Base-by-base conservation (phyloP, 2,329 filamentous ascomycete genomes). In the Akanthomyces lecanii region DNA sequence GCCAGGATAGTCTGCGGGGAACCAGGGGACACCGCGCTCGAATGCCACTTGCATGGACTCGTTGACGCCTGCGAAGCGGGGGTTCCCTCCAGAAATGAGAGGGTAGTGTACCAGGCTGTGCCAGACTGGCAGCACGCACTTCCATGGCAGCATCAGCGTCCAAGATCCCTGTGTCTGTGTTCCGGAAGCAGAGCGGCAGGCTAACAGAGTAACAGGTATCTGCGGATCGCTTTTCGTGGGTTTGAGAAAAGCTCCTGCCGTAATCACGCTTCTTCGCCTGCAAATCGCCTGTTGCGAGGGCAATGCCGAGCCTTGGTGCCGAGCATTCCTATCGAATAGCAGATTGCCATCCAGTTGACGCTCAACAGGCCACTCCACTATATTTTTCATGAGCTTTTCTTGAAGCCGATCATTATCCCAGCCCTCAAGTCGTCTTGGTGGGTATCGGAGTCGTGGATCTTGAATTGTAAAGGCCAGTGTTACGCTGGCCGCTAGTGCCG, bases 121-220 rank as follows among this genome's bases (percentile, higher is more conserved):
- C 95, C 95, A 99, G 38, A 97, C 81, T 0, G 91, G 86, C 42
- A 86, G 80, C 42, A 98, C 89, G 69, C 91, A 97, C 71, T 91
- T 92, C 92, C 94, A 97, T 0, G 95, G 95, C 3, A 95, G 82
- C 28, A 98, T 80, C 1, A 98, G 73, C 0, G 88, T 95, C 92
- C 92, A 98, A 0, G 82, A 87, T 0, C 89, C 89, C 54, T 89
- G 86, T 1, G 80, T 77, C 53, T 82, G 82, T 12, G 74, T 77
- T 44, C 76, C 76, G 1, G 73, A 69, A 12, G 76, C 72, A 11
- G 81, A 73, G 4, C 85, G 82, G 12, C 84, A 85, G 40, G 88
- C 81, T 5, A 91, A 80, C 6, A 96, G 76, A 1, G 94, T 79
- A 45, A 94, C 76, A 0, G 95, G 95, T 18, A 98, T 95, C 1